Base-by-base conservation (phyloP, 805 yeast genomes). In the Lipomyces yamadae region DNA sequence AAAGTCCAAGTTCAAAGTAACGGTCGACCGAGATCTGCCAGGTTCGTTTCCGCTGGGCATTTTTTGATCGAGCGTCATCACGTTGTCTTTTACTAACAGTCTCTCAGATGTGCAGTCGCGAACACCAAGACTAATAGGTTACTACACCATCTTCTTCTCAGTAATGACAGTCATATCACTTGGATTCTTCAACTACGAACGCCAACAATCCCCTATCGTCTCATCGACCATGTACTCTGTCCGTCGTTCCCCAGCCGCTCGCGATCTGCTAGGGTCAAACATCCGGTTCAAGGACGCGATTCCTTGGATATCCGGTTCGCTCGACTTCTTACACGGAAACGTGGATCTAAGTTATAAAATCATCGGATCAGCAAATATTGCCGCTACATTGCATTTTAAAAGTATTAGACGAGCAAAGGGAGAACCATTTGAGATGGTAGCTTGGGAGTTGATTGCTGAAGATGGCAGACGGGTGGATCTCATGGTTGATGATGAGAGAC, bases 101-200 rank as follows among this genome's bases (percentile, higher is more conserved):
- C 33, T 24, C 8, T 6, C 52, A 30, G 81, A 80, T 59, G 79
- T 78, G 32, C 62, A 73, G 34, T 73, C 81, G n/a, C 86, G 83
- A 64, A 80, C 81, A 69, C 82, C 82, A 63, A 82, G 81, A 70
- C 84, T 84, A 68, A 79, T 87, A 63, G 73, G 80, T 30, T 85
- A 86, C 64, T 88, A 92, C 76, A 77, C 82, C 4, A 78, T 79
- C 2, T 90, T 89, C 74, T 78, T 83, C 57, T 76, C 80, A 13
- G 78, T 84, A 61, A 86, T 89, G 84, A 83, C 83, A 32, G 78
- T 82, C 3, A 79, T 88, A 1, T 78, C 89, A 59, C 80, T 84
- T 37, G 83, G 90, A 37, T 90, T 94, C 73, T 88, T 94, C 84
- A 93, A 95, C 81, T 93, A 94, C 78, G 99, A 95, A 77, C 93